These are phyloP conservation scores for Neurospora sp. DNA, from an alignment of 495 filamentous ascomycete species.

Conservation along the genomic window DNA sequence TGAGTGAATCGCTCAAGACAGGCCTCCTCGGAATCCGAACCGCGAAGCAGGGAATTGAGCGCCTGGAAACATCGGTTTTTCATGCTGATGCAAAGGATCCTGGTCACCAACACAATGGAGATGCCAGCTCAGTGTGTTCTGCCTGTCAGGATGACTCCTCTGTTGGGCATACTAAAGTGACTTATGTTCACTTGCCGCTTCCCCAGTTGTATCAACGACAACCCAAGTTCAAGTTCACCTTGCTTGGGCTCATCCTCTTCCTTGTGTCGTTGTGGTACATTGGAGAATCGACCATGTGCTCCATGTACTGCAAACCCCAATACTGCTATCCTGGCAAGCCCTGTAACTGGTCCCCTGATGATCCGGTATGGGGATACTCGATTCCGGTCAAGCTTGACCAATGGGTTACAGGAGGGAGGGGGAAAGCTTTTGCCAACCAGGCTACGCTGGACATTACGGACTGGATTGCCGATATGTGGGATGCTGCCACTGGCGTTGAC, in stretches of 20 bases:
- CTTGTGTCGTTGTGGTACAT: slow-evolving; percentile 45
- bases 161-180: neutral
- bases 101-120: slow-evolving; percentile 1
- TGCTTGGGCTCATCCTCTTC: slow-evolving; percentile 42
- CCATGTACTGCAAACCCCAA: slow-evolving; percentile 48
- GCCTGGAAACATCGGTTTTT: slow-evolving; percentile 51
- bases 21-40: slow-evolving; percentile 54
- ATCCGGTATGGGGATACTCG: slow-evolving; percentile 44
- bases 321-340: slow-evolving; percentile 35
- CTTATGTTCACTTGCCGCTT: slow-evolving; percentile 39
- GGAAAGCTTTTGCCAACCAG: slow-evolving; percentile 18
- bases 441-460: slow-evolving; percentile 29
- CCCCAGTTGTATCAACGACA: slow-evolving; percentile 48
- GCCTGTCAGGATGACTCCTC: neutral
- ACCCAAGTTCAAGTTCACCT: slow-evolving; percentile 43
- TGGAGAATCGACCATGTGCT: slow-evolving; percentile 51
- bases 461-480: slow-evolving; percentile 29
- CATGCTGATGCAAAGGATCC: slow-evolving; percentile 24
- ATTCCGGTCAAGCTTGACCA: slow-evolving; percentile 47
- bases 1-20: slow-evolving; percentile 49
- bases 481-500: slow-evolving; percentile 30
- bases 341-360: slow-evolving; percentile 38
- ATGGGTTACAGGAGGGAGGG: slow-evolving; percentile 38
- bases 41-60: slow-evolving; percentile 54
- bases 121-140: slow-evolving; percentile 15